Evolutionary conservation across 2,329 filamentous ascomycete genomes (phyloP), one percentile per base, ranked within the genome.

Genomic region (Zalaria sp.): DNA sequence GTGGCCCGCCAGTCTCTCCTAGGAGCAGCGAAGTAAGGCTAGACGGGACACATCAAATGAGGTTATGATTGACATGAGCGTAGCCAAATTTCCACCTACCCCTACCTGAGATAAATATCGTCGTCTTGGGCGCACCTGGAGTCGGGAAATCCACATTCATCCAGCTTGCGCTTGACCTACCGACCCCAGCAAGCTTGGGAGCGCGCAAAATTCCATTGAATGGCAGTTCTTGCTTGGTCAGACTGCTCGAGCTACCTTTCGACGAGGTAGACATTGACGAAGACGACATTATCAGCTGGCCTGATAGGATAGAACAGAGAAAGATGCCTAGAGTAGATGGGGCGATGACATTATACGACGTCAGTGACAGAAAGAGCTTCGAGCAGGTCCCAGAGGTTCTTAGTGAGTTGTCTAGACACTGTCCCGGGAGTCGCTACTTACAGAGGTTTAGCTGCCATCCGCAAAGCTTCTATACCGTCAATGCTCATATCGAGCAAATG

Each of bases 401-500:
- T 57, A 78, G 88, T 94, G 71, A 75, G 81, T 75, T 34, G 27
- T 35, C 25, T 38, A 9, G 10, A 25, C 10, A 18, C 25, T 4
- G 10, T 34, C 25, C 31, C 31, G 35, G 43, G n/a, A 29, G 25
- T 8, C 37, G 40, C 32, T 41, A 35, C 47, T 49, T 31, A 49
- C 43, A 8, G 6, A 6, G 11, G 7, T 25, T 25, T 59, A 93
- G 87, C 77, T 64, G 79, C 81, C 35, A 69, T 93, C 40, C 74
- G 77, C 44, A 81, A 80, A 52, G 78, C 81, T 11, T 72, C 73
- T 25, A 64, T 93, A 34, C 86, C 88, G 5, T 82, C 81, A 41
- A 72, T 89, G 47, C 73, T 95, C 35, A 83, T 93, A 40, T 85
- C 86, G 42, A 89, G 81, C 60, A 95, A 95, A 69, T 93, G 85